Conservation (phyloP, 805 yeast genomes). For the Yarrowia alimentaria region DNA sequence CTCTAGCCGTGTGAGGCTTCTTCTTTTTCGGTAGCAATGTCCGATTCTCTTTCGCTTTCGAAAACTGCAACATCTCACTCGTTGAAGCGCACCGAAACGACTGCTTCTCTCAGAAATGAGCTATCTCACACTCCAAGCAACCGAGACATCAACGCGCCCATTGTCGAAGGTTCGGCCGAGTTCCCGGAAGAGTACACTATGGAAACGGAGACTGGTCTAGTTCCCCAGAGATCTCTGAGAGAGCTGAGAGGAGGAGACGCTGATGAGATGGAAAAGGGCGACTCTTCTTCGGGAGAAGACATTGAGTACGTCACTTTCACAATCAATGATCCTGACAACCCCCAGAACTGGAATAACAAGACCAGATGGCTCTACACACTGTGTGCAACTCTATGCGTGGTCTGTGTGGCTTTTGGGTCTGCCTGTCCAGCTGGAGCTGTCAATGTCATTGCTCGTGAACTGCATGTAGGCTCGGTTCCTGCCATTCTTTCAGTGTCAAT, state of each 20-base stretch:
- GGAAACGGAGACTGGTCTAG: constrained; percentile 86
- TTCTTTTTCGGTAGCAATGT: constrained; percentile 9
- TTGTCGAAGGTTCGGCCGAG: constrained; percentile 42
- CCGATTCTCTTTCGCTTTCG: constrained; percentile 1
- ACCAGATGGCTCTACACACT: constrained; percentile 52
- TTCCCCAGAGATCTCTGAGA: constrained; percentile 47
- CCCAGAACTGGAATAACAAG: constrained; percentile 72
- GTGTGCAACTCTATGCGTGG: constrained; percentile 66
- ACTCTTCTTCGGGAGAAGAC: constrained; percentile 46
- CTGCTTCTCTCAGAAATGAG: constrained; percentile 4
- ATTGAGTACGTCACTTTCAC: constrained; percentile 80
- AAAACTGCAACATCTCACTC: constrained; percentile 2
- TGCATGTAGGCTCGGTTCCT: constrained; percentile 71
- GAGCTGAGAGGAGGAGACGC: constrained; percentile 25
- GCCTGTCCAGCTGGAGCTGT: constrained; percentile 88
- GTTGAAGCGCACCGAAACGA: constrained; percentile 13
- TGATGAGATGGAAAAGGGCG: constrained; percentile 38
- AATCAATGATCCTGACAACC: constrained; percentile 81
- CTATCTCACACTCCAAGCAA: constrained; percentile 46
- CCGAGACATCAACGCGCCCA: constrained; percentile 51
- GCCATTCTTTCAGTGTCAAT: constrained; percentile 76
- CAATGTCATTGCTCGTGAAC: constrained; percentile 61
- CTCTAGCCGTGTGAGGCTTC: not conserved
- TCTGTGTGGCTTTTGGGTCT: constrained; percentile 91
- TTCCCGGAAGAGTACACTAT: constrained; percentile 91